A percentile compares a stretch with the other conserved stretches of the same genome.
phyloP scores from a whole-genome alignment of 1,139 yeast species.

The Yamadazyma friedrichii region DNA sequence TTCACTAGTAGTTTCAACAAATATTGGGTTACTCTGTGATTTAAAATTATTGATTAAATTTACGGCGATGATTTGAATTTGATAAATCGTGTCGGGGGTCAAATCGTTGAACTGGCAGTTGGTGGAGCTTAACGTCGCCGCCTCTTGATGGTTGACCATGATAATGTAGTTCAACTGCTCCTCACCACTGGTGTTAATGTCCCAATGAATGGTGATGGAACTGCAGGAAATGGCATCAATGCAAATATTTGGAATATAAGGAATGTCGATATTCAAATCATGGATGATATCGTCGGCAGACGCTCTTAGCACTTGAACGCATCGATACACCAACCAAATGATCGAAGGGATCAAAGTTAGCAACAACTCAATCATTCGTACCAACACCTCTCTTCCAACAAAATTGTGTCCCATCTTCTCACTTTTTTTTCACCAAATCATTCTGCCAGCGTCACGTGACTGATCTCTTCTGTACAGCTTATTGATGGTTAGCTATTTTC shows the following conservation, averaged over 20 bases:
- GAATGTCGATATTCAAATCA: slow-evolving; percentile 41
- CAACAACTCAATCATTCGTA: slow-evolving; percentile 37
- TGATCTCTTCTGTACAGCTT: no score
- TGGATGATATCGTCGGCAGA: slow-evolving; percentile 37
- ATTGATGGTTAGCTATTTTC: no score
- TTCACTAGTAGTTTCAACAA: slow-evolving; percentile 12
- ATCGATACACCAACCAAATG: slow-evolving; percentile 42
- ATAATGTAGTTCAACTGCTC: slow-evolving; percentile 38
- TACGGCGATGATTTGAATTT: slow-evolving; percentile 39
- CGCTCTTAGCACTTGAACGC: slow-evolving; percentile 33
- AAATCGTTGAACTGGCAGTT: slow-evolving; percentile 40
- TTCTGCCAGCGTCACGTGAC: no score
- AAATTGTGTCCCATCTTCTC: neutral
- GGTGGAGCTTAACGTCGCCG: slow-evolving; percentile 36
- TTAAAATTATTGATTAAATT: slow-evolving; percentile 37
- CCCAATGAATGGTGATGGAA: slow-evolving; percentile 45
- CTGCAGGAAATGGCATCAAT: slow-evolving; percentile 33
- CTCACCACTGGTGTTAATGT: slow-evolving; percentile 28
- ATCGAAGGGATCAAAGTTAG: slow-evolving; percentile 44
- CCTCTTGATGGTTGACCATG: slow-evolving; percentile 37
- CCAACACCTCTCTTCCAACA: neutral
- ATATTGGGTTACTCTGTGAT: slow-evolving; percentile 36
- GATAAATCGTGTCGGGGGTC: slow-evolving; percentile 28
- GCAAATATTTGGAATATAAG: slow-evolving; percentile 41
- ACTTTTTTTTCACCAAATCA: no score